Percentiles rank a stretch among this genome's conserved stretches.
These are phyloP conservation scores for Panellus pusillus DNA, from an alignment of 768 basidiomycete species.

Conservation along the genomic window DNA sequence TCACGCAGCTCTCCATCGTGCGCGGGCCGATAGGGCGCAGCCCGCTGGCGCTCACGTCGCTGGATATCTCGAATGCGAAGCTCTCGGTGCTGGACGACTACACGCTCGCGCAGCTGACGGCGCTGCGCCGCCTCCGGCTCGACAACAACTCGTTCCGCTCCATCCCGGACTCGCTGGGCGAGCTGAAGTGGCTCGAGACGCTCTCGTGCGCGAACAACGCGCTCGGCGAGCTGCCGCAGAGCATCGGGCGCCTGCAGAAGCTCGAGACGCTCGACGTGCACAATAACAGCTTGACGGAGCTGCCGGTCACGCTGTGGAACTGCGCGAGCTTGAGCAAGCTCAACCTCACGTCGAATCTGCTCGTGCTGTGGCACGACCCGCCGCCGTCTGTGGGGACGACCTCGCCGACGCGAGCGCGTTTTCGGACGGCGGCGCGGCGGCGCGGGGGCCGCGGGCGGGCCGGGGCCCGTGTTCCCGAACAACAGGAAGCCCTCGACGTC, in stretches of 20 bases:
- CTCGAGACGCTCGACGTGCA: conserved; percentile 83
- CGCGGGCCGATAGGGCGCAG: conserved; percentile 45
- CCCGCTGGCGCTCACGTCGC: conserved; percentile 64
- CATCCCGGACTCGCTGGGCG: conserved; percentile 82
- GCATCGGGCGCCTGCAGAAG: conserved; percentile 73
- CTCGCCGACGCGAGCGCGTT: conserved; percentile 19
- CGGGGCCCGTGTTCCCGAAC: conserved; percentile 22
- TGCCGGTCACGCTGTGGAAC: conserved; percentile 81
- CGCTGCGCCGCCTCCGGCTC: conserved; percentile 69
- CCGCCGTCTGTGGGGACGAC: conserved; percentile 34
- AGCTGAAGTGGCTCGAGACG: conserved; percentile 64
- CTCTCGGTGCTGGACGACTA: conserved; percentile 79
- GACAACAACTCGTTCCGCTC: conserved; percentile 85
- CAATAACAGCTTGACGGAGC: conserved; percentile 80
- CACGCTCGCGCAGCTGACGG: conserved; percentile 69
- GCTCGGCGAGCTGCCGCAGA: conserved; percentile 70
- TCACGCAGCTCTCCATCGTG: conserved; percentile 70
- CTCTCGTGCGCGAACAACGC: conserved; percentile 93
- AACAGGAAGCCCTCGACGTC: conserved; percentile 36
- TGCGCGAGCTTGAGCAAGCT: conserved; percentile 71
- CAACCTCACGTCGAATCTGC: conserved; percentile 87
- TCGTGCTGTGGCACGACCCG: conserved; percentile 72
- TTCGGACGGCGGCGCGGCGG: no score
- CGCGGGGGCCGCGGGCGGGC: neutral
- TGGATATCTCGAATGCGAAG: conserved; percentile 88